These are phyloP conservation scores for Xylariaceae sp. DNA, from an alignment of 2,329 filamentous ascomycete species.

Conservation along the genomic window DNA sequence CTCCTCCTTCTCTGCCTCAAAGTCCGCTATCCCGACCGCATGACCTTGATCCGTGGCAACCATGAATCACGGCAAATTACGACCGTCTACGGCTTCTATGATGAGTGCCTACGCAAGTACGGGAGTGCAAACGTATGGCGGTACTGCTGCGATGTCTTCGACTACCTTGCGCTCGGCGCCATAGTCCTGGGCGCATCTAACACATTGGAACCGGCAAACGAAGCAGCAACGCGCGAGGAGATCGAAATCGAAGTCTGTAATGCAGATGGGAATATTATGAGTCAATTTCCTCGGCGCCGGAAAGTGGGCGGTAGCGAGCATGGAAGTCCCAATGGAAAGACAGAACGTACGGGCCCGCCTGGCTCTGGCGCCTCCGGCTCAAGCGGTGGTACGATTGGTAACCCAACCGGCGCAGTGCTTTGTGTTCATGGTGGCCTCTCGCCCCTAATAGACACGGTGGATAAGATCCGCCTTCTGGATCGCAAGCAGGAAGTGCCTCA, in stretches of 20 bases:
- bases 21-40: constrained; percentile 94
- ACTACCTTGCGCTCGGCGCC: constrained; percentile 88
- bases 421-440: constrained; percentile 94
- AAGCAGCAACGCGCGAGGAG: constrained; percentile 47
- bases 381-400: constrained; percentile 59
- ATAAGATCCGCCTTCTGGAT: constrained; percentile 92
- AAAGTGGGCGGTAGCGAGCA: constrained; percentile 25
- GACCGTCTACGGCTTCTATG: constrained; percentile 96
- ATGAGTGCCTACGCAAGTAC: constrained; percentile 94
- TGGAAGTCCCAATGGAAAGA: constrained; percentile 37
- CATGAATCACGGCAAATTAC: constrained; percentile 97
- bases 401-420: constrained; percentile 76
- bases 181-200: constrained; percentile 84
- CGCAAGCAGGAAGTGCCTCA: constrained; percentile 98
- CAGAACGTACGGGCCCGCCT: constrained; percentile 63
- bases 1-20: constrained; percentile 92
- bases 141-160: constrained; percentile 96
- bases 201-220: constrained; percentile 50
- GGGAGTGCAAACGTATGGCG: constrained; percentile 95
- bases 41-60: constrained; percentile 92
- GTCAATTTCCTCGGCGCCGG: constrained; percentile 54
- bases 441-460: constrained; percentile 85
- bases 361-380: constrained; percentile 74
- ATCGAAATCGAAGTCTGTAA: constrained; percentile 93
- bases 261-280: constrained; percentile 73